Percentiles rank a stretch among this genome's conserved stretches.
phyloP scores from a whole-genome alignment of 2,329 filamentous ascomycete genomes.

The Grosmannia penicillata region DNA sequence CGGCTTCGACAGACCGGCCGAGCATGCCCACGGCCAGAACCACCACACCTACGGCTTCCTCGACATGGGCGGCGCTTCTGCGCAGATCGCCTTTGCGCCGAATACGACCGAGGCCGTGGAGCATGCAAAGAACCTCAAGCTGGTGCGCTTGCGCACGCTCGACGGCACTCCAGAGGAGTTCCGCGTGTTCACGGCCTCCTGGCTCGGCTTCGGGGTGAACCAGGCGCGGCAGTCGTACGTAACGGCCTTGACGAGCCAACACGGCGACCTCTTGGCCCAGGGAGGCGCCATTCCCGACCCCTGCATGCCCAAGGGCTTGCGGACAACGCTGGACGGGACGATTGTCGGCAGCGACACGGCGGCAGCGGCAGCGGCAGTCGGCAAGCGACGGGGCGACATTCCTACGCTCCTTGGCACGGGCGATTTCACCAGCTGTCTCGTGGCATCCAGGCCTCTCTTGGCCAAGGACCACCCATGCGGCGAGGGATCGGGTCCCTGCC shows the following conservation, averaged over 20 bases:
- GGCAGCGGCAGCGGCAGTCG: slow-evolving; percentile 1
- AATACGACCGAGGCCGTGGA: slow-evolving; percentile 82
- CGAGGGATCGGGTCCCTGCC: slow-evolving; percentile 57
- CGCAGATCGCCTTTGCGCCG: slow-evolving; percentile 94
- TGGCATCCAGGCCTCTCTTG: slow-evolving; percentile 68
- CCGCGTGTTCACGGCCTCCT: slow-evolving; percentile 86
- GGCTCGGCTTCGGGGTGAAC: slow-evolving; percentile 95
- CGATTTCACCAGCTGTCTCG: slow-evolving; percentile 71
- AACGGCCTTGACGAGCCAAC: slow-evolving; percentile 55
- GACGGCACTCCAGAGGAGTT: slow-evolving; percentile 69
- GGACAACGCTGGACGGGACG: slow-evolving; percentile 55
- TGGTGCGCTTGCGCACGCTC: slow-evolving; percentile 71
- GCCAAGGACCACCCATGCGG: slow-evolving; percentile 75
- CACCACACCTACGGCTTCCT: slow-evolving; percentile 95
- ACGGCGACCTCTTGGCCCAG: slow-evolving; percentile 27
- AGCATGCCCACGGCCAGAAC: slow-evolving; percentile 67
- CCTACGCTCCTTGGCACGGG: slow-evolving; percentile 66
- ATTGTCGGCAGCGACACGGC: slow-evolving; percentile 1
- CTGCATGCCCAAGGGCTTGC: slow-evolving; percentile 69
- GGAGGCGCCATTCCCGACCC: slow-evolving; percentile 69
- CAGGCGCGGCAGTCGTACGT: slow-evolving; percentile 78
- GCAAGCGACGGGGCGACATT: neutral
- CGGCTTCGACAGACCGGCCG: slow-evolving; percentile 64
- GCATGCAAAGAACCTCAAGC: slow-evolving; percentile 76
- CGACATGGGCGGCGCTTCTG: slow-evolving; percentile 96